Percentiles rank a stretch among this genome's conserved stretches.
Evolutionary conservation across 2,329 filamentous ascomycete species (phyloP).

Genomic region (Anthostomella pinea): DNA sequence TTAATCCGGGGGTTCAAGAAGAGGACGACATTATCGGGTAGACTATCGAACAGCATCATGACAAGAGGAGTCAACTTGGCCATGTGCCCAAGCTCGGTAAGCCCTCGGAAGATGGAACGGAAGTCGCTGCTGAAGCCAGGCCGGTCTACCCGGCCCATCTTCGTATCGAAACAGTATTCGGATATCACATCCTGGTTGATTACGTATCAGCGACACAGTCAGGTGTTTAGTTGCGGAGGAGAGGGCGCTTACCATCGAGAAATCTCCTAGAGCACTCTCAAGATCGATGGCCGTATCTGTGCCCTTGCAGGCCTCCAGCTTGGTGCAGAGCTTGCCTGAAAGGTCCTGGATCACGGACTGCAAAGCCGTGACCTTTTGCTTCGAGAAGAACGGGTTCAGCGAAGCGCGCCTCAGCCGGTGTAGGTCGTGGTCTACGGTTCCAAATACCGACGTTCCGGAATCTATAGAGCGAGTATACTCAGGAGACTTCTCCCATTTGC

Average conservation of each 20-base stretch:
- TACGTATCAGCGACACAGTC: not conserved
- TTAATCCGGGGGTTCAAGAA: too few species aligned
- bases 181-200: conserved; percentile 1
- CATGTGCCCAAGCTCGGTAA: too few species aligned
- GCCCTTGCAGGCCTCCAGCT: not conserved
- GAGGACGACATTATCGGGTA: too few species aligned
- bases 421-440: conserved; percentile 3
- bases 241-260: conserved; percentile 5
- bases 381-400: conserved; percentile 4
- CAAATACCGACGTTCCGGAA: conserved; percentile 1
- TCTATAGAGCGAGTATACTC: not conserved
- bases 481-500: conserved; percentile 4
- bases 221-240: not conserved
- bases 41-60: too few species aligned
- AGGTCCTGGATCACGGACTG: conserved; percentile 2
- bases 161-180: conserved; percentile 2
- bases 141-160: too few species aligned
- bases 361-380: conserved; percentile 3
- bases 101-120: too few species aligned
- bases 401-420: conserved; percentile 5
- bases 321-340: conserved; percentile 1
- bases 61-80: too few species aligned
- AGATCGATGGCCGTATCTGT: conserved; percentile 4
- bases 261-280: conserved; percentile 1
- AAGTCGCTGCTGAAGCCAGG: too few species aligned